Evolutionary conservation across 345 rosid species (phyloP), one percentile per base, ranked within the genome.

Genomic region (Eutrema heterophyllum): DNA sequence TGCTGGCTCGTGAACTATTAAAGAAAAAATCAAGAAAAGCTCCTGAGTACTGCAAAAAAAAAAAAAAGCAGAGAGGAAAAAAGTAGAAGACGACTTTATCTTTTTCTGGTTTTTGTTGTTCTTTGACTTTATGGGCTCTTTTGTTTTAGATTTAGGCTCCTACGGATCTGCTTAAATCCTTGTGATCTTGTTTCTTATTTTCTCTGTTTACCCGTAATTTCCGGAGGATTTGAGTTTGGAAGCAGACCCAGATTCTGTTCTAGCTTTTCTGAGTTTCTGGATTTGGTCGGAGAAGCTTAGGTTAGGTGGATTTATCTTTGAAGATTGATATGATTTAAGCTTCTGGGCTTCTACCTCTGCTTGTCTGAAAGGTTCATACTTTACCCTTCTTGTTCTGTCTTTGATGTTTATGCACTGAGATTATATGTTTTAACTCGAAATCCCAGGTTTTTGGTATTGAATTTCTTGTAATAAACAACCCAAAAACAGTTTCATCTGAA

Each of bases 61-160:
- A 57, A 60, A 60, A 40, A 74, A 12, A 73, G 38, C 61, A 39
- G 71, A 70, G 76, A 50, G 13, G n/a, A 39, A 30, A 45, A 54
- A 44, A 54, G 14, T 3, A 41, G 38, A 26, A 27, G 79, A 68
- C 73, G 80, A 77, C 76, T 77, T 77, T 77, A 74, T 76, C 79
- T 68, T 77, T 49, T 30, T 72, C 3, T 36, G 29, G 46, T 9
- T 79, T 56, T 41, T 49, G 56, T 75, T 68, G 51, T 69, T 82
- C 81, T 73, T 79, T 76, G 76, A 77, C 77, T 77, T 77, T 65
- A 55, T 73, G 69, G 55, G 79, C 50, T 55, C 71, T 69, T 72
- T 65, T 72, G 62, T 48, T 65, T 58, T 57, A 65, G 80, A 71
- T 50, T 57, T 77, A 65, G 60, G 58, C 54, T 64, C 43, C 16